Percentiles rank a stretch among this genome's conserved stretches.
Conservation (phyloP, 306 rosid genomes). For the Casuarina glauca region DNA sequence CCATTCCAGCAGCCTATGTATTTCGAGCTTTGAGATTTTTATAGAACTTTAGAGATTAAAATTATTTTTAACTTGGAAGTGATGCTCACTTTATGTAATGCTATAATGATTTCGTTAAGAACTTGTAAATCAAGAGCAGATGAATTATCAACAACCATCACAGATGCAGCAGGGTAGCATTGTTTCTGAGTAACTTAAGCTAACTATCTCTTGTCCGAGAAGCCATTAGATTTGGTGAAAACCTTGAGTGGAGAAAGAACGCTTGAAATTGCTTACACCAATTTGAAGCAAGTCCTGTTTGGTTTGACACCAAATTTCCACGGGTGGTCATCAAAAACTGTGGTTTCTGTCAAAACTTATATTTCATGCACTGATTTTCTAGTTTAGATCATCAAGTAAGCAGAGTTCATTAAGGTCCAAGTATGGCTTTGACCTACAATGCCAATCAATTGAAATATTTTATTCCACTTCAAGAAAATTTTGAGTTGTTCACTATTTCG, state of each 20-base stretch:
- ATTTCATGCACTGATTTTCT: neutral
- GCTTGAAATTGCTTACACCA: neutral
- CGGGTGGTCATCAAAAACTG: neutral
- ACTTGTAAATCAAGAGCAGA: neutral
- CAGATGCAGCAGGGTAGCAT: neutral
- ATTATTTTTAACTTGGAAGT: neutral
- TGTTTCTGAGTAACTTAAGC: neutral
- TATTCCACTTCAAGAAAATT: neutral
- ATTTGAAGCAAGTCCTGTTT: neutral
- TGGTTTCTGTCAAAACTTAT: neutral
- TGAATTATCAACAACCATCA: neutral
- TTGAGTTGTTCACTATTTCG: neutral
- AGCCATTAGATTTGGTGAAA: neutral
- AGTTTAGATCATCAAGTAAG: neutral
- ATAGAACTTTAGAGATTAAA: neutral
- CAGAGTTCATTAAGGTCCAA: conserved; percentile 9
- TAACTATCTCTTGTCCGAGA: no score
- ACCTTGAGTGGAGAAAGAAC: neutral
- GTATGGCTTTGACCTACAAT: neutral
- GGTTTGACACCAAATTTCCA: neutral
- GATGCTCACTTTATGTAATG: neutral
- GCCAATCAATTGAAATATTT: neutral
- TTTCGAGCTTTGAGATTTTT: neutral
- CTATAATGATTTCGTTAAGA: neutral
- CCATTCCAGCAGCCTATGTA: neutral